Conservation (phyloP, 139 green algal genomes). For the Nannochloris sp. region DNA sequence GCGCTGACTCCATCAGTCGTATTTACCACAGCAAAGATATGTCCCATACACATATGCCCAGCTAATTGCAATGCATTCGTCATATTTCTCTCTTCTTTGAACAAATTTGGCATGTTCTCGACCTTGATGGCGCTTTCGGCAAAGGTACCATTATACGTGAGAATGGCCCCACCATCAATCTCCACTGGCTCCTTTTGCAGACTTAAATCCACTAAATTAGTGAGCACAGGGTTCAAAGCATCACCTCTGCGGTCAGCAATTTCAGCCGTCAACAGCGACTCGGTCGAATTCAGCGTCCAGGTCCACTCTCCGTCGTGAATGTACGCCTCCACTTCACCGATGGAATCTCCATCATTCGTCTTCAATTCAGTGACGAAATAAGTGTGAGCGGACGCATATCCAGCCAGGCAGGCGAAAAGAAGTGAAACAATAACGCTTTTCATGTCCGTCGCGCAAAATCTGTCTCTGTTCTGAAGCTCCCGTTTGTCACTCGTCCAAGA, state of each 20-base stretch:
- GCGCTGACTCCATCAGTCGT: conserved; percentile 2
- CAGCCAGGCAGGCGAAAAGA: conserved; percentile 3
- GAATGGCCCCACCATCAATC: conserved; percentile 2
- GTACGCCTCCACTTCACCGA: background rate
- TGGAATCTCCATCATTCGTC: conserved; percentile 3
- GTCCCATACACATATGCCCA: conserved; percentile 1
- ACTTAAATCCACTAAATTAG: background rate
- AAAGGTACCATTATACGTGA: conserved; percentile 4
- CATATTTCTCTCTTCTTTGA: conserved; percentile 3
- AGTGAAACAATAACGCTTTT: background rate
- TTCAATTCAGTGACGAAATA: conserved; percentile 2
- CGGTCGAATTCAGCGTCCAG: conserved; percentile 3
- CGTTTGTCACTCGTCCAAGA: background rate
- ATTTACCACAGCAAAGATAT: background rate
- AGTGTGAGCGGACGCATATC: background rate
- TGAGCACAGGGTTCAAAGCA: conserved; percentile 4
- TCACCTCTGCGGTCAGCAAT: conserved; percentile 3
- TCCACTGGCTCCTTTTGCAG: conserved; percentile 3
- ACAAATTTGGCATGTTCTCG: conserved; percentile 1
- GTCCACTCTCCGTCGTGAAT: conserved; percentile 3
- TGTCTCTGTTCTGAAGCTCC: background rate
- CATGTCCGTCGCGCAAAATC: background rate
- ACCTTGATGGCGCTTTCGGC: background rate
- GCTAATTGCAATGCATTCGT: conserved; percentile 1
- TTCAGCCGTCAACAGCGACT: conserved; percentile 4